Evolutionary conservation across 2,329 filamentous ascomycete genomes (phyloP).

Genomic region (Claviceps pazoutovae): DNA sequence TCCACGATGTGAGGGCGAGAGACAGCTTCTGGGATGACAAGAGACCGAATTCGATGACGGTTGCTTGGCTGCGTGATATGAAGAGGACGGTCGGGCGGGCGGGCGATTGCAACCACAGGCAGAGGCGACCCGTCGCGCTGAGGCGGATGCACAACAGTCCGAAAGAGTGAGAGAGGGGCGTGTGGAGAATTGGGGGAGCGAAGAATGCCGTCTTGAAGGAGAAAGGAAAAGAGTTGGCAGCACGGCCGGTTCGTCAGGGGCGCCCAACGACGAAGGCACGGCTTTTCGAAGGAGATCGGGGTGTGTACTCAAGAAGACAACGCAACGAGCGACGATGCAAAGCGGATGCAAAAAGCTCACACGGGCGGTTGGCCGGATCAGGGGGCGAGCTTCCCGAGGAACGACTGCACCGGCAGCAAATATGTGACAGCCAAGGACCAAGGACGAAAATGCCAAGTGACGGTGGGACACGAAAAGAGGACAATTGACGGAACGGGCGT

Average conservation of each 20-base stretch:
- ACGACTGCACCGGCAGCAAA: conserved; percentile 4
- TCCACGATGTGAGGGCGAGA: conserved; percentile 11
- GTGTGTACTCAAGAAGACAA: conserved; percentile 2
- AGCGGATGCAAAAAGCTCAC: conserved; percentile 6
- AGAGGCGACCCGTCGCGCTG: conserved; percentile 2
- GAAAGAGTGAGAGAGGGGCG: conserved; percentile 1
- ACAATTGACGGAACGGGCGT: conserved; percentile 9
- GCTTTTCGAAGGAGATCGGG: conserved; percentile 4
- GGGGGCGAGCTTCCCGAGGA: conserved; percentile 8
- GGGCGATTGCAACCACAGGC: conserved; percentile 1
- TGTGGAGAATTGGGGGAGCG: background rate
- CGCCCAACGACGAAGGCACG: conserved; percentile 9
- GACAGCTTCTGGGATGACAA: conserved; percentile 7
- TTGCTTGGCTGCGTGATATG: conserved; percentile 1
- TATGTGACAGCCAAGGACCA: conserved; percentile 5
- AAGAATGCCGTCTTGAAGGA: background rate
- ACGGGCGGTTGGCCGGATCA: conserved; percentile 7
- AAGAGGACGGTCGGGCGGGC: background rate
- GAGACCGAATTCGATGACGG: conserved; percentile 6
- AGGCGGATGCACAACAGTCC: conserved; percentile 1
- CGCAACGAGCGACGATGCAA: conserved; percentile 4
- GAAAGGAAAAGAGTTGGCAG: conserved; percentile 1
- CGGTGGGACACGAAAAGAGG: conserved; percentile 16
- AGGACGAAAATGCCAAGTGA: conserved; percentile 7
- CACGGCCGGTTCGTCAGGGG: conserved; percentile 8